Base-by-base conservation (phyloP, 2,329 filamentous ascomycete genomes). In the Hortaea werneckii region DNA sequence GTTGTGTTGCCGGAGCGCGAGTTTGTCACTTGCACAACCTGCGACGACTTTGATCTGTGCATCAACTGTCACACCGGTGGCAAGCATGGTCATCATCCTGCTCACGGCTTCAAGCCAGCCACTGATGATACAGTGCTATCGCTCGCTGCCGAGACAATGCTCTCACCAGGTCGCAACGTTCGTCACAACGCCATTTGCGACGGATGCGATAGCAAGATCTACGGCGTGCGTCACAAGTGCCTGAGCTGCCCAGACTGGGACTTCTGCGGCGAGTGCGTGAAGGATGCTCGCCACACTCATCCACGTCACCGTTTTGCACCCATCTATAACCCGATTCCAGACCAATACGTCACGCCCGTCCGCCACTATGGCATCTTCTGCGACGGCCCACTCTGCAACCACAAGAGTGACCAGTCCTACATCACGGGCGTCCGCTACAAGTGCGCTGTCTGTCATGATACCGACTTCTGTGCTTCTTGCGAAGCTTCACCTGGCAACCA, bases 241-340 rank as follows among this genome's bases (percentile, higher is more conserved):
- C 75, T 96, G 53, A 83, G 87, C 64, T 98, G 92, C 72, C 92
- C 94, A 38, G 92, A 98, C 66, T 98, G 87, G 85, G 92, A 98
- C 61, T 96, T 86, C 70, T 98, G 92, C 73, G 75, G 77, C 26
- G 72, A 78, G 6, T 98, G 94, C 67, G 67, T 87, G 48, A 68
- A 74, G 57, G 78, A 75, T 54, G 83, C 86, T 39, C 66, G 69
- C 49, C 75, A 79, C 57, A 79, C 77, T 42, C 94, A 98, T 64
- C 80, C 86, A 12, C 75, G 77, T 46, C 92, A 98, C 66, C 85
- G 89, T 54, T 96, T 98, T 62, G 86, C 86, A 9, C 80, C 87
- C 37, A 77, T 98, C 54, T 95, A 92, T 59, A 84, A 87, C 57
- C 79, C 83, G 13, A 73, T 87, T 35, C 70, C 59, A 59, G 73